Base-by-base conservation (phyloP, 176 grass and related monocot species). In the Oryza rufipogon region DNA sequence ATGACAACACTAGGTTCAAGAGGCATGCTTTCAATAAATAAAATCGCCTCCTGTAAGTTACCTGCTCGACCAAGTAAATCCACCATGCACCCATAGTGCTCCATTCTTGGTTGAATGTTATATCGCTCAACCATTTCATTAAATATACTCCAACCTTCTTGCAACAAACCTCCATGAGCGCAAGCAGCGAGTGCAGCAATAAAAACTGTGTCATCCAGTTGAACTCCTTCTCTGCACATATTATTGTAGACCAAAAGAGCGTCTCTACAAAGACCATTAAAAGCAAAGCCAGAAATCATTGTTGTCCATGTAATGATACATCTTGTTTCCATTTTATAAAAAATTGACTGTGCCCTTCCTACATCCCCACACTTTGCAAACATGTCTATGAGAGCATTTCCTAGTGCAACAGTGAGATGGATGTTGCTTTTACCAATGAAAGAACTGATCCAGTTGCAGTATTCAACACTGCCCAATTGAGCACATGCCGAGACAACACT, bases 281-380 rank as follows among this genome's bases (percentile, higher is more conserved):
- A 91, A 72, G 85, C 89, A 81, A 91, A 73, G 11, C 85, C 89
- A 71, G 85, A 87, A 23, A 91, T 87, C 85, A 91, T 91, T 60
- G 89, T 17, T 84, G 89, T 91, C 89, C 89, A 91, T 85, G 89
- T 91, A 72, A 91, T 81, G 41, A 87, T 38, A 46, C 89, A 81
- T 74, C 63, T 84, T 28, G 76, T 77, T 60, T 47, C 68, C 76
- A 91, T 87, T 80, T 68, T 58, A 19, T 87, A 7, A 49, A 91
- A 91, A 20, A 85, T 17, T 17, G 30, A 81, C 16, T 38, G 42
- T 15, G 89, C 85, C 75, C 71, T 77, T 19, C 60, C 67, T 34
- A 91, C 61, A 75, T 91, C 89, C 15, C 89, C 89, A 68, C 89
- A 91, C 67, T 91, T 91, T 28, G 89, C 76, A 81, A 87, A 91